phyloP scores from a whole-genome alignment of 2,329 filamentous ascomycete genomes.

The Neonectria neomacrospora region DNA sequence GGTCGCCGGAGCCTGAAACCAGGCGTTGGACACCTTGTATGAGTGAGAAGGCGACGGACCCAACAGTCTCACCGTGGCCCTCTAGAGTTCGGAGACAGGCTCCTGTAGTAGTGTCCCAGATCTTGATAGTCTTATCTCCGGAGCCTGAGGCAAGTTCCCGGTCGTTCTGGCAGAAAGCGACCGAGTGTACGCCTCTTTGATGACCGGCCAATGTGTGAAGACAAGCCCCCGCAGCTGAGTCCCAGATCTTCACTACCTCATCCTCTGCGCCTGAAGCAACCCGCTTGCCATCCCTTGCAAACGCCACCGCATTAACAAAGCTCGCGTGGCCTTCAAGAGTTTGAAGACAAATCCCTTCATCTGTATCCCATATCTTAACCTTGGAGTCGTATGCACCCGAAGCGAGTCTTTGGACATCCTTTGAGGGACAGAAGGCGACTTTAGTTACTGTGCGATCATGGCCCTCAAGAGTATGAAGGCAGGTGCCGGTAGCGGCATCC shows the following conservation, averaged over 20 bases:
- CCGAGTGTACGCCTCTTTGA: not conserved
- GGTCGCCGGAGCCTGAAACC: conserved; percentile 1
- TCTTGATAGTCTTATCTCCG: conserved; percentile 24
- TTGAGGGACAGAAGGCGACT: not conserved
- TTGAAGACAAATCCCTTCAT: not conserved
- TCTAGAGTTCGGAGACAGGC: conserved; percentile 17
- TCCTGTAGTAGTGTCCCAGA: conserved; percentile 30
- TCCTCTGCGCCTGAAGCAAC: not conserved
- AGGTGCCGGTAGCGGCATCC: not conserved
- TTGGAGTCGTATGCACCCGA: not conserved
- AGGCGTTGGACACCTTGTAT: not conserved
- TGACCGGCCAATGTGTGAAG: not conserved
- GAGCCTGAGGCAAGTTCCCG: conserved; percentile 24
- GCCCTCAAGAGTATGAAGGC: not conserved
- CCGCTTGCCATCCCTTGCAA: not conserved
- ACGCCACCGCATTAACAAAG: not conserved
- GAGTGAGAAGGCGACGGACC: conserved; percentile 16
- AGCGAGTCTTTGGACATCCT: not conserved
- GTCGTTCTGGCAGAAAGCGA: conserved; percentile 26
- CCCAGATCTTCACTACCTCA: conserved; percentile 1
- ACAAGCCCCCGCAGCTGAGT: not conserved
- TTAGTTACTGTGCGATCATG: not conserved
- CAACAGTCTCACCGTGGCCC: conserved; percentile 11
- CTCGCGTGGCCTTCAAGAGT: not conserved
- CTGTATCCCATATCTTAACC: not conserved